phyloP scores from a whole-genome alignment of 2,329 filamentous ascomycete genomes.

The Colletotrichum tamarilloi region DNA sequence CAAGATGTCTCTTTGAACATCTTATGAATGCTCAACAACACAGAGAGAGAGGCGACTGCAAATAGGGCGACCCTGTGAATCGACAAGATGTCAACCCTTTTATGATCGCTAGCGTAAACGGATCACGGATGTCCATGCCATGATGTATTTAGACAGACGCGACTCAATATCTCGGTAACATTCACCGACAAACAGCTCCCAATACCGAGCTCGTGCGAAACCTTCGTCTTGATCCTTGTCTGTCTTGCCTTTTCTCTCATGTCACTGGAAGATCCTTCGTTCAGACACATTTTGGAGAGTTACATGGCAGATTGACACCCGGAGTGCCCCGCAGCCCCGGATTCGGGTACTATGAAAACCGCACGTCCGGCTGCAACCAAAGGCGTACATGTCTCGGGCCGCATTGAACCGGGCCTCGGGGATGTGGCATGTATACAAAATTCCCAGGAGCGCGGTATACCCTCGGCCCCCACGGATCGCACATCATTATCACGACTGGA shows the following conservation, averaged over 20 bases:
- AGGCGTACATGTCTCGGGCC: background rate
- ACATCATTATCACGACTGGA: background rate
- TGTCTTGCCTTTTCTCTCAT: background rate
- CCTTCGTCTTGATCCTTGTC: background rate
- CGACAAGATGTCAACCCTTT: background rate
- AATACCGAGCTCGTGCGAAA: background rate
- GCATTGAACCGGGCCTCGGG: slow-evolving; percentile 15
- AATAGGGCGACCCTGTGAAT: too few species aligned
- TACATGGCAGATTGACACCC: background rate
- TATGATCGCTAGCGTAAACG: background rate
- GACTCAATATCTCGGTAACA: background rate
- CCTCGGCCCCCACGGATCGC: background rate
- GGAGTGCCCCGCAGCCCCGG: background rate
- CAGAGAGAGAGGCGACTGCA: background rate
- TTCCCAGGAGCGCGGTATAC: too few species aligned
- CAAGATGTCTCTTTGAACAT: background rate
- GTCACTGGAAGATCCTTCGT: background rate
- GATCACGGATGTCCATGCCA: background rate
- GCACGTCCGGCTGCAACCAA: background rate
- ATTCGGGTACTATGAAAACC: background rate
- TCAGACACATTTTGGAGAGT: background rate
- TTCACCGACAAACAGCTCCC: background rate
- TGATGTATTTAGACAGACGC: background rate
- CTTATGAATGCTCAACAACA: background rate
- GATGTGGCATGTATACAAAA: background rate